Evolutionary conservation across 2,329 filamentous ascomycete genomes (phyloP), one percentile per base, ranked within the genome.

Genomic region (Trichophyton benhamiae): DNA sequence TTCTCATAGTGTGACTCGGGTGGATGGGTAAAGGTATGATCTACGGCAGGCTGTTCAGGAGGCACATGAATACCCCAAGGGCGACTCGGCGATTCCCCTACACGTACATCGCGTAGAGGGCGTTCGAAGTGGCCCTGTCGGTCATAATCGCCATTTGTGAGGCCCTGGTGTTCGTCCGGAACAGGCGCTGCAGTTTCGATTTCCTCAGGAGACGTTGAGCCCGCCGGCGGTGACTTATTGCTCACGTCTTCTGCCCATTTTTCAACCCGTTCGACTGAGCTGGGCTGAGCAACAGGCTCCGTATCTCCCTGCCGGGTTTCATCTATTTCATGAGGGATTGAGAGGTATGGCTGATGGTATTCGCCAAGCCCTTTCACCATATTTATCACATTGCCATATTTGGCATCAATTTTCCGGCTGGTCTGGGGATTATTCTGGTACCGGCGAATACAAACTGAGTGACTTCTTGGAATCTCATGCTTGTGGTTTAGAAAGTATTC

Each of bases 401-500:
- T 97, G 65, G 89, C 89, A 72, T 97, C 92, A 61, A 97, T 80
- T 74, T 95, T 89, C 66, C 85, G 85, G 70, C 95, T 88, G 69
- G 91, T 88, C 65, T 88, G 83, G 67, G 92, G 87, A 69, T 91
- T 92, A 73, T 84, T 87, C 75, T 95, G 89, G 71, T 96, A 96
- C 62, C 91, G 84, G 69, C 88, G 86, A 63, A 97, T 85, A 73
- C 92, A 97, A 52, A 96, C 83, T 71, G 95, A 90, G 74, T 97
- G 92, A 72, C 91, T 96, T 68, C 92, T 84, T 8, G 92, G 92
- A 60, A 97, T 83, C 73, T 96, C 88, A 74, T 97, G 91, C 73
- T 96, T 96, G 77, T 96, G 91, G 59, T 86, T 91, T 72, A 96
- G 89, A 69, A 97, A 90, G 72, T 96, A 97, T 69, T 88, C 84